These are phyloP conservation scores for Microsporum canis DNA, from an alignment of 2,329 filamentous ascomycete genomes.

Conservation along the genomic window DNA sequence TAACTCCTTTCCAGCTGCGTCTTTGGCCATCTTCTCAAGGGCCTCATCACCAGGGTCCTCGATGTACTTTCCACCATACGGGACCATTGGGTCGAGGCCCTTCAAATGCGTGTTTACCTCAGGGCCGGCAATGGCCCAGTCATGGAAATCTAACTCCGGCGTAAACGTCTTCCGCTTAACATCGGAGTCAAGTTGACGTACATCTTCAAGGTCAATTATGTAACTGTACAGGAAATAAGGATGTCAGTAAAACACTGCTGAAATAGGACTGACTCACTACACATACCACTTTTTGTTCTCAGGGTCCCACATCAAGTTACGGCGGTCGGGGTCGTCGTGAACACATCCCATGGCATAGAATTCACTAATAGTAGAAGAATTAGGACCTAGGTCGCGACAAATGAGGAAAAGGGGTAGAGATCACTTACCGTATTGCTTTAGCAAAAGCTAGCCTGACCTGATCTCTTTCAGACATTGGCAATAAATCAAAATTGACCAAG, in stretches of 20 bases:
- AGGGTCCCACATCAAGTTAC: slow-evolving; percentile 14
- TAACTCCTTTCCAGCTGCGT: slow-evolving; percentile 9
- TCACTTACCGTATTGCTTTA: slow-evolving; percentile 11
- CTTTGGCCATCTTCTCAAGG: slow-evolving; percentile 10
- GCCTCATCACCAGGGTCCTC: slow-evolving; percentile 10
- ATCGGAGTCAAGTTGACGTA: slow-evolving; percentile 1
- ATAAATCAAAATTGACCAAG: slow-evolving; percentile 10
- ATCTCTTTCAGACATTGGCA: slow-evolving; percentile 13
- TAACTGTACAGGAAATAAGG: slow-evolving; percentile 7
- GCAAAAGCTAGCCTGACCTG: slow-evolving; percentile 13
- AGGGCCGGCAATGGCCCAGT: slow-evolving; percentile 11
- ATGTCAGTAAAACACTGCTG: neutral
- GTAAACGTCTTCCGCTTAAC: slow-evolving; percentile 5
- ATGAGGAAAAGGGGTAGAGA: neutral
- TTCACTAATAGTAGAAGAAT: slow-evolving; percentile 7
- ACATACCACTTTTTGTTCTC: slow-evolving; percentile 14
- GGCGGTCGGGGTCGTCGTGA: slow-evolving; percentile 20
- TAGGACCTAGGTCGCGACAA: neutral
- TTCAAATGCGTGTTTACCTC: slow-evolving; percentile 4
- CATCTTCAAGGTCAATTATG: slow-evolving; percentile 14
- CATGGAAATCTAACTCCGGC: slow-evolving; percentile 5
- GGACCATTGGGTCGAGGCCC: slow-evolving; percentile 15
- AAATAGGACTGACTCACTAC: neutral
- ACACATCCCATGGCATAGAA: slow-evolving; percentile 10
- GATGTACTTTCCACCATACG: slow-evolving; percentile 4